phyloP scores from a whole-genome alignment of 306 rosid genomes.

The Malus asiatica region DNA sequence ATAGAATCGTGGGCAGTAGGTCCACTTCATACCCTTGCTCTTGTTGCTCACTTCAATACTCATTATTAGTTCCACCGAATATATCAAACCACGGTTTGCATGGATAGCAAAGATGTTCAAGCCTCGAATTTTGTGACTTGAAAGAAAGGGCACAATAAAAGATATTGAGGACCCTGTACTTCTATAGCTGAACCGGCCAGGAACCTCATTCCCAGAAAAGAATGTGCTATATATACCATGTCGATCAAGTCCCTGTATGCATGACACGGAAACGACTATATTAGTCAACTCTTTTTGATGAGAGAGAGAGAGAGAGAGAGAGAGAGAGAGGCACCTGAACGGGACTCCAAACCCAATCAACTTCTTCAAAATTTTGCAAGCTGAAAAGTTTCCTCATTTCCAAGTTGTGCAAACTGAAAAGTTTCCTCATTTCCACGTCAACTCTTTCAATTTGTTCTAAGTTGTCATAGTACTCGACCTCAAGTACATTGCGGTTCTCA shows the following conservation, averaged over 20 bases:
- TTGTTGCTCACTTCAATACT: not conserved
- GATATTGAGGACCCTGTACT: not conserved
- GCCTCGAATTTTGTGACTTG: not conserved
- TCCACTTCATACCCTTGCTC: not conserved
- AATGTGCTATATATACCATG: not conserved
- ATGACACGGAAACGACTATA: not conserved
- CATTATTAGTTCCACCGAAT: too few relatives aligned
- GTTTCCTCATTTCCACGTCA: not conserved
- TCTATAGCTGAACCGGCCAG: not conserved
- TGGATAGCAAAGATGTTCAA: not conserved
- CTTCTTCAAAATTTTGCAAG: fast-evolving
- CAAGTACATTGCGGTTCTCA: not conserved
- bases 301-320: too few relatives aligned
- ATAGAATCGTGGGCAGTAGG: fast-evolving
- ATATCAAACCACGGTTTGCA: too few relatives aligned
- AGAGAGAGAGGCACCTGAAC: not conserved
- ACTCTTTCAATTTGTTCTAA: not conserved
- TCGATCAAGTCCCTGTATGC: not conserved
- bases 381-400: not conserved
- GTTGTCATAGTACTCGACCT: fast-evolving
- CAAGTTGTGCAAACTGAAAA: too few relatives aligned
- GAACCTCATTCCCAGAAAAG: not conserved
- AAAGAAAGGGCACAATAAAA: not conserved
- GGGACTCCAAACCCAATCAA: not conserved
- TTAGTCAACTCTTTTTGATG: not conserved